Percentiles rank a stretch among this genome's conserved stretches.
These are phyloP conservation scores for Cyclotella cryptica DNA, from an alignment of 108 stramenopile species.

Conservation along the genomic window DNA sequence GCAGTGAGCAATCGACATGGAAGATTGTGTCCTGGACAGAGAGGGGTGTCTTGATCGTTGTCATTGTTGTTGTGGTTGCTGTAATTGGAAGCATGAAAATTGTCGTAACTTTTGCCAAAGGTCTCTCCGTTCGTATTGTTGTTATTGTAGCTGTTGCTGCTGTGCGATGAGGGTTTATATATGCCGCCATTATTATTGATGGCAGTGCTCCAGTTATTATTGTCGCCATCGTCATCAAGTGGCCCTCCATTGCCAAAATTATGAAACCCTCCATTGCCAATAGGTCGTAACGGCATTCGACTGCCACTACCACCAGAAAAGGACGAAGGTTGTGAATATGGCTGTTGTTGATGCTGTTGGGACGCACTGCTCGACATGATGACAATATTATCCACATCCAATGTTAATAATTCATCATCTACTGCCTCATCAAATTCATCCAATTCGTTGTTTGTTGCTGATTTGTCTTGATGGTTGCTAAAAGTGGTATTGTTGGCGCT, in stretches of 20 bases:
- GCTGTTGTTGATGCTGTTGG: slow-evolving; percentile 4
- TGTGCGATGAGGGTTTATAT: not conserved
- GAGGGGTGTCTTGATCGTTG: slow-evolving; percentile 44
- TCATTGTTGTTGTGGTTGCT: slow-evolving; percentile 15
- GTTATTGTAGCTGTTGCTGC: slow-evolving; percentile 8
- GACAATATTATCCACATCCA: slow-evolving; percentile 50
- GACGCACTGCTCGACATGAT: slow-evolving; percentile 3
- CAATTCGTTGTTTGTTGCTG: not conserved
- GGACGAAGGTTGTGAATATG: not conserved
- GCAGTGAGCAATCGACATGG: slow-evolving; percentile 78
- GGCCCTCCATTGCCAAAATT: not conserved
- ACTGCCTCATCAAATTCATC: slow-evolving; percentile 33
- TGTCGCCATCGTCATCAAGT: not conserved
- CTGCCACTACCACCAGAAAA: not conserved
- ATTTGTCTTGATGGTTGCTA: not conserved
- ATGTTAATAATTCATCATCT: slow-evolving; percentile 45
- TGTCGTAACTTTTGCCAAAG: slow-evolving; percentile 21
- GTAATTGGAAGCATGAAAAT: slow-evolving; percentile 8
- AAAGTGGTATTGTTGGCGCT: not conserved
- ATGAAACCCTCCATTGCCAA: not conserved
- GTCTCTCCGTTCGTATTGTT: not conserved
- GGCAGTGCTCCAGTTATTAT: not conserved
- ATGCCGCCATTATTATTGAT: not conserved
- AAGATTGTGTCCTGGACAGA: slow-evolving; percentile 79
- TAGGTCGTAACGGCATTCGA: slow-evolving; percentile 3